Conservation (phyloP, 768 basidiomycete genomes). For the Sporobolomyces phaffii region DNA sequence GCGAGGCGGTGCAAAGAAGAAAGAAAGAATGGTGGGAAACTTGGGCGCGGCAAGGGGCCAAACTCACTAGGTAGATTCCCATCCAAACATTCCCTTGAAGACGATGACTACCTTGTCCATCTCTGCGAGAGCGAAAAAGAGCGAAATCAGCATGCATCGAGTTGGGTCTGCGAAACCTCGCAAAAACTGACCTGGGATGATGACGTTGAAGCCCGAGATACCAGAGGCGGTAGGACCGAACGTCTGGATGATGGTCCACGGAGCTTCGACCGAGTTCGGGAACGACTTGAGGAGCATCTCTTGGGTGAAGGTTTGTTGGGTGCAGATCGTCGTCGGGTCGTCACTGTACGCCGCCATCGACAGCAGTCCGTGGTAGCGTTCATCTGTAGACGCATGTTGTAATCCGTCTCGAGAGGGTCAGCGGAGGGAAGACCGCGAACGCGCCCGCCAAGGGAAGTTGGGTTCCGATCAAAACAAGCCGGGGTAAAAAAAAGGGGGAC, state of each 20-base stretch:
- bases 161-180: neutral
- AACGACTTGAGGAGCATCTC: conserved; percentile 22
- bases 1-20: neutral
- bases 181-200: conserved; percentile 33
- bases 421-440: neutral
- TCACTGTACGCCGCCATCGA: conserved; percentile 38
- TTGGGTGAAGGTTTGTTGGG: conserved; percentile 31
- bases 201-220: conserved; percentile 27
- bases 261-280: conserved; percentile 30
- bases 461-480: neutral
- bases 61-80: conserved; percentile 35
- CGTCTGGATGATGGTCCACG: conserved; percentile 34
- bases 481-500: neutral
- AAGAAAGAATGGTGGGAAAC: neutral
- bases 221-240: conserved; percentile 40
- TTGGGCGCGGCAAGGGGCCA: no score
- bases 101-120: conserved; percentile 42
- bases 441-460: no score
- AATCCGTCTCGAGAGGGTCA: neutral
- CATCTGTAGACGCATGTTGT: neutral
- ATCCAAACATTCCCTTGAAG: conserved; percentile 37
- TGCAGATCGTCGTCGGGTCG: conserved; percentile 36
- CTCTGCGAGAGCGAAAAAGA: neutral
- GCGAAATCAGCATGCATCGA: neutral
- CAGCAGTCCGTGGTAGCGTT: conserved; percentile 22